Percentiles rank a stretch among this genome's conserved stretches.
Evolutionary conservation across 805 yeast genomes (phyloP).

Genomic region (Ogataea ganodermae): DNA sequence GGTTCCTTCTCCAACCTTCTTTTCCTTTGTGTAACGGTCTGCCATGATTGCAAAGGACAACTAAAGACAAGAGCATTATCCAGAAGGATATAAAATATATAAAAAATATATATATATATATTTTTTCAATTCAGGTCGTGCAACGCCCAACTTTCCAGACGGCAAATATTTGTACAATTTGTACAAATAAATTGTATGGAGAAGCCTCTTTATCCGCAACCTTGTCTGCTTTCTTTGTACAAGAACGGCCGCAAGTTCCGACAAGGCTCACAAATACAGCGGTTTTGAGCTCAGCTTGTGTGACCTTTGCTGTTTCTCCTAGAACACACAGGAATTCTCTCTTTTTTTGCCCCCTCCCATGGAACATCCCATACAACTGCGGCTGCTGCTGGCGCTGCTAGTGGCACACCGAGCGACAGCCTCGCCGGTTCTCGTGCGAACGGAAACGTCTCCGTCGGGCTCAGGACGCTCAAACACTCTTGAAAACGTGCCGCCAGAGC

Average conservation of each 20-base stretch:
- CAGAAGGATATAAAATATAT: neutral
- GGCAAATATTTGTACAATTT: constrained; percentile 2
- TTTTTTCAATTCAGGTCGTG: constrained; percentile 1
- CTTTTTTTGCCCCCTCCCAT: too few relatives aligned
- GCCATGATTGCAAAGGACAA: constrained; percentile 13
- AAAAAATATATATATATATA: neutral
- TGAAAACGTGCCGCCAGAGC: constrained; percentile 13
- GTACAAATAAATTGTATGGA: neutral
- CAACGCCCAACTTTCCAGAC: neutral
- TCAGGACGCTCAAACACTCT: neutral
- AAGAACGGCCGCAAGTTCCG: too few relatives aligned
- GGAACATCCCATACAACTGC: too few relatives aligned
- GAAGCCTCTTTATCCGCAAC: too few relatives aligned
- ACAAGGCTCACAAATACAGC: too few relatives aligned
- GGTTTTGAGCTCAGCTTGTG: too few relatives aligned
- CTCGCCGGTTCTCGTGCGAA: neutral
- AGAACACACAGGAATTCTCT: too few relatives aligned
- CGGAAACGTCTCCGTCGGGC: neutral
- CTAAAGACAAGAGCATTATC: neutral
- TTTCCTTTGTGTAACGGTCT: constrained; percentile 49
- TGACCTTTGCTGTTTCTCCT: too few relatives aligned
- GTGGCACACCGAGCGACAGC: neutral
- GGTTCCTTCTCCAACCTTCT: constrained; percentile 98
- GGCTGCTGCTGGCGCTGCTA: neutral
- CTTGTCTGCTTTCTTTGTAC: too few relatives aligned